Conservation (phyloP, 768 basidiomycete genomes). For the Lentinula edodes region DNA sequence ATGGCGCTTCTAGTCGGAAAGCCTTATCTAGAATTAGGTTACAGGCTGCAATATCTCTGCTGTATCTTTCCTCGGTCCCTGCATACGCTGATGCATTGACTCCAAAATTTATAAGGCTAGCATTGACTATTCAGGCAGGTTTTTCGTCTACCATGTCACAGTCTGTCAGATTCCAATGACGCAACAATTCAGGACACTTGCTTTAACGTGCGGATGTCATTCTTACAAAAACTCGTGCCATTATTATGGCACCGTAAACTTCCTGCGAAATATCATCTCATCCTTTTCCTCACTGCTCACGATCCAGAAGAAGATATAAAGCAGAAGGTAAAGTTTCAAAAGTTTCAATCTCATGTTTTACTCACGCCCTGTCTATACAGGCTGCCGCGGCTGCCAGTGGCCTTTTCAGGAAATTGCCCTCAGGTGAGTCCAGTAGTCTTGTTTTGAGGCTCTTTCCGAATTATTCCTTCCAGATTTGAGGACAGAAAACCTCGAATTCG, state of each 20-base stretch:
- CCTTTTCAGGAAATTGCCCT: slow-evolving; percentile 39
- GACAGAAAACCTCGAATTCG: slow-evolving; percentile 69
- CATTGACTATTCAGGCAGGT: slow-evolving; percentile 71
- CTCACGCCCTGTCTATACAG: slow-evolving; percentile 23
- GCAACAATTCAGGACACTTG: slow-evolving; percentile 65
- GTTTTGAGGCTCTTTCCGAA: neutral
- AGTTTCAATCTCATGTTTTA: neutral
- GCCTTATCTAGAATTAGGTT: slow-evolving; percentile 76
- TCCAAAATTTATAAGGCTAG: slow-evolving; percentile 61
- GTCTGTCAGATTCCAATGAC: neutral
- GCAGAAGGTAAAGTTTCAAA: slow-evolving; percentile 37
- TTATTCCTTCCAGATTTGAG: slow-evolving; percentile 34
- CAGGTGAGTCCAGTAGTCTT: slow-evolving; percentile 26
- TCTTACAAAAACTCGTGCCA: slow-evolving; percentile 68
- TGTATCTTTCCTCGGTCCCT: slow-evolving; percentile 66
- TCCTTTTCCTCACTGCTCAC: slow-evolving; percentile 84
- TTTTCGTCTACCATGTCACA: neutral
- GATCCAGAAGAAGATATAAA: slow-evolving; percentile 87
- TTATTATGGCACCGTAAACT: slow-evolving; percentile 63
- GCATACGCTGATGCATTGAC: slow-evolving; percentile 52
- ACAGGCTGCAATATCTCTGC: slow-evolving; percentile 72
- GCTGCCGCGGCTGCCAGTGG: slow-evolving; percentile 52
- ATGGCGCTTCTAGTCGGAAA: slow-evolving; percentile 35
- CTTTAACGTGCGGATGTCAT: slow-evolving; percentile 76
- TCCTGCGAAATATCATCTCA: slow-evolving; percentile 67